Evolutionary conservation across 108 stramenopile species (phyloP), one percentile per base, ranked within the genome.

Genomic region (Nitzschia putrida): DNA sequence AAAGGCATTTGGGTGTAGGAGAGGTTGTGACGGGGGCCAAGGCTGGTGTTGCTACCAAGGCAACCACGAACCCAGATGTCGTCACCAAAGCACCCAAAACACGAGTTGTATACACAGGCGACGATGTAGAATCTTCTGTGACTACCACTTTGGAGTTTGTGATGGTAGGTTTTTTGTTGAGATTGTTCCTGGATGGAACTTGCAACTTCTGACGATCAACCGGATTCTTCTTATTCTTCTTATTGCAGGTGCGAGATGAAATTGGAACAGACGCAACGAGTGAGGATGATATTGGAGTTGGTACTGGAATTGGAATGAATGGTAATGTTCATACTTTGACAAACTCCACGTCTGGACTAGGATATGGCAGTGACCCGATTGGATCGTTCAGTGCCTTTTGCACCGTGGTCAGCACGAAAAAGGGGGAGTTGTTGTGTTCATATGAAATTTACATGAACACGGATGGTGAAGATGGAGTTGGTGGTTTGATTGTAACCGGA

Each of bases 311-410:
- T 56, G 54, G 41, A 2, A 26, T 68, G 41, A 55, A 68, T 22
- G 67, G 67, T 12, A 18, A 42, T 24, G 10, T 68, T 4, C 56
- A 53, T 24, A 21, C 55, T 11, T 24, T 57, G 41, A 25, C 56
- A 4, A 24, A 68, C 24, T 37, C 41, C 8, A 39, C 23, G 1
- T 24, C 18, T 21, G 67, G 55, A 39, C 41, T 25, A 7, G 41
- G 23, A 6, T 53, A 23, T 39, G 67, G 67, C 2, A 53, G 41
- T 21, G 55, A 54, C 37, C 50, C 65, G 16, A 50, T 64, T 29
- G 74, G 74, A 24, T 18, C 37, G 7, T 76, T 76, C 49, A 50
- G 42, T 0, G 67, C 57, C 3, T 43, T 76, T 18, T 76, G 74
- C 25, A 76, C 74, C 0, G 66, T 67, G 0, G 50, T 67, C 23